A percentile compares a stretch with the other conserved stretches of the same genome.
These are phyloP conservation scores for maize (Zea mays) DNA, from an alignment of 176 grass and related monocot genomes.

Conservation along the genomic window DNA sequence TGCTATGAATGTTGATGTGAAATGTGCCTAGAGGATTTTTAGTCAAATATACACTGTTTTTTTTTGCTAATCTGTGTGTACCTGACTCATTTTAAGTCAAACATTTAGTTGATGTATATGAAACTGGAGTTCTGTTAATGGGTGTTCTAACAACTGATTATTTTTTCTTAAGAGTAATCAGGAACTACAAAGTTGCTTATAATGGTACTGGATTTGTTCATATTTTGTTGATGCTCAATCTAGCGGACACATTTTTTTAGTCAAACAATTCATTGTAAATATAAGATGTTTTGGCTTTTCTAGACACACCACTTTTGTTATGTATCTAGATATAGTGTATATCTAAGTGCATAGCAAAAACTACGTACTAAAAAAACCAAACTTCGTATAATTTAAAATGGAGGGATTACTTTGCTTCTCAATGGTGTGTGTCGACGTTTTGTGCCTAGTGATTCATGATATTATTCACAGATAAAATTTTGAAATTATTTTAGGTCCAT, in stretches of 20 bases:
- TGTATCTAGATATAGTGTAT: too few species aligned
- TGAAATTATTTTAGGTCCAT: constrained; percentile 11
- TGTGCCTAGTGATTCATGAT: not conserved
- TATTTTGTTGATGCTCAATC: not conserved
- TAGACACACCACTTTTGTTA: too few species aligned
- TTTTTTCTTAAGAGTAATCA: not conserved
- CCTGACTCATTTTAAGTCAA: not conserved
- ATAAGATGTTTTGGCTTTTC: too few species aligned
- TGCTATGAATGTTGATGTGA: not conserved
- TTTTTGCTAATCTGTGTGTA: not conserved
- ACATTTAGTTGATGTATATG: not conserved
- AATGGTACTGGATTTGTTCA: not conserved
- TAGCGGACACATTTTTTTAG: not conserved
- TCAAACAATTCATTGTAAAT: not conserved
- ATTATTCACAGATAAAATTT: constrained; percentile 11
- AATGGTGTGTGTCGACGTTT: not conserved
- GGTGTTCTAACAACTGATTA: not conserved
- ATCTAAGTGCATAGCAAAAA: too few species aligned
- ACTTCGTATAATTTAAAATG: too few species aligned
- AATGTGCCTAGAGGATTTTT: too few species aligned
- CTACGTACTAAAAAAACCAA: too few species aligned
- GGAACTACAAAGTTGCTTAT: not conserved
- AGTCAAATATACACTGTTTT: not conserved
- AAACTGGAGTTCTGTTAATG: not conserved
- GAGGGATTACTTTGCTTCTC: not conserved